Evolutionary conservation across 345 rosid species (phyloP).

Genomic region (Aquilaria malaccensis): DNA sequence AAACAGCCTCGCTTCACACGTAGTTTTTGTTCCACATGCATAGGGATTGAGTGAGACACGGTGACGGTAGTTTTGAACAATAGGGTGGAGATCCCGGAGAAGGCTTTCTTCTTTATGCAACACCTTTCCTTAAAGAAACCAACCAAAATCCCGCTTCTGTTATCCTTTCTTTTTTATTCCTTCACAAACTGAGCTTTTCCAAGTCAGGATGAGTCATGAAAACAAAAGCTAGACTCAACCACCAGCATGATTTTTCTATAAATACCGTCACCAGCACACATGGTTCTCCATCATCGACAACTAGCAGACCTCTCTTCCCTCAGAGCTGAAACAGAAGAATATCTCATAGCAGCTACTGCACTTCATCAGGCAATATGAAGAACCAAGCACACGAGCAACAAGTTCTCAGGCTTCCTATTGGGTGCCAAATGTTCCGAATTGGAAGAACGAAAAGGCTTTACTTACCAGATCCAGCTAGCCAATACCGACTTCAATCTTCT

Average conservation of each 20-base stretch:
- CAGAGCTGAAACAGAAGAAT: neutral
- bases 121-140: slow-evolving; percentile 13
- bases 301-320: neutral
- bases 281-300: slow-evolving; percentile 8
- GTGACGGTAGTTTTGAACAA: no score
- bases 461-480: slow-evolving; percentile 22
- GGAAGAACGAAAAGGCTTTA: slow-evolving; percentile 25
- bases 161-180: slow-evolving; percentile 3
- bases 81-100: no score
- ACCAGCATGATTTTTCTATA: slow-evolving; percentile 3
- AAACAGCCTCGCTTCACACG: no score
- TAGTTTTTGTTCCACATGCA: no score
- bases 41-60: no score
- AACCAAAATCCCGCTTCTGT: slow-evolving; percentile 4
- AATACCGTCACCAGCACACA: slow-evolving; percentile 9
- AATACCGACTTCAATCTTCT: slow-evolving; percentile 27
- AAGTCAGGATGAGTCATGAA: slow-evolving; percentile 25
- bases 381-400: slow-evolving; percentile 17
- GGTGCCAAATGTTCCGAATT: slow-evolving; percentile 15
- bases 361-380: slow-evolving; percentile 23
- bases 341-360: neutral
- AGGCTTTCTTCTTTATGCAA: neutral
- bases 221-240: slow-evolving; percentile 19
- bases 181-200: slow-evolving; percentile 1
- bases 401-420: slow-evolving; percentile 18